Evolutionary conservation across 768 basidiomycete genomes (phyloP), one percentile per base, ranked within the genome.

Genomic region (Phaffia tasmanica): DNA sequence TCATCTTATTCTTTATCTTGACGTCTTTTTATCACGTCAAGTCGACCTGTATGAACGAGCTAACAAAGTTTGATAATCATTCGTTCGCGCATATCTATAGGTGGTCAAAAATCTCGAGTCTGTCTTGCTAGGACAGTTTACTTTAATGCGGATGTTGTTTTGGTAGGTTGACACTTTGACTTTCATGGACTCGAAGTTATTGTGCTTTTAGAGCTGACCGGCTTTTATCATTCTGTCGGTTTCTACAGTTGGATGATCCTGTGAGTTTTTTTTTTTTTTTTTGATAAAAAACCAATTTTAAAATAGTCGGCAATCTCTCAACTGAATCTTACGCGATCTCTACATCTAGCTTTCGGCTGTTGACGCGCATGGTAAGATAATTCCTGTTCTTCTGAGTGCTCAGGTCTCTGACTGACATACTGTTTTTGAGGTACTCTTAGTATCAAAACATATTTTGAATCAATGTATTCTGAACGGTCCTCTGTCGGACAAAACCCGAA

Each of bases 311-410:
- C 11, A 5, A 42, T 42, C 11, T 42, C 11, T 42, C 6, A 15
- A 27, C 47, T 49, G 18, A 61, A 16, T 5, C 19, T 27, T 29
- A 18, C 25, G 7, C n/a, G 19, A 27, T 6, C 2, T 32, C 23
- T 64, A 21, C 51, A 27, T 85, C 8, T 83, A 86, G 18, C 79
- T 95, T 11, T 83, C 84, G 47, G 87, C 88, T 0, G 84, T 89
- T 9, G 88, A 89, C 70, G 83, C 86, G 0, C 83, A 86, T 70
- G 35, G 35, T 42, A 11, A 42, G 35, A 11, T 11, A 42, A 42
- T 42, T 11, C 11, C 11, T 42, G 35, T 11, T 4, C 11, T 42
- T 11, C 6, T 5, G 11, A 42, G 35, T 11, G 35, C 35, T 42
- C 11, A 11, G 4, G 4, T 5, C 35, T 42, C 35, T 42, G 6